Conservation (phyloP, 2,329 filamentous ascomycete species). For the Penicillium hesseltinei region DNA sequence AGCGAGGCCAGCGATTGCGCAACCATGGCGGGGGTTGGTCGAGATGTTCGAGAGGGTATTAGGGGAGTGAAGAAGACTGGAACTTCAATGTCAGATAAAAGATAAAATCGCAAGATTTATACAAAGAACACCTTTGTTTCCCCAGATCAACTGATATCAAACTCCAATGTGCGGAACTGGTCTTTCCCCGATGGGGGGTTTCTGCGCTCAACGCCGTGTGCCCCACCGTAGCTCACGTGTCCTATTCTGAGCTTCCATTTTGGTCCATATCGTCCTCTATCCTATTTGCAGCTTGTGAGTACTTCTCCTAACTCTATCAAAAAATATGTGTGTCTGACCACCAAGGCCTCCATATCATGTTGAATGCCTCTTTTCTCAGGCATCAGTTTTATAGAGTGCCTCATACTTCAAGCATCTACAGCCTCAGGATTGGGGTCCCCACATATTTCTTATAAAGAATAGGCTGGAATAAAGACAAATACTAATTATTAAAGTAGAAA, state of each 20-base stretch:
- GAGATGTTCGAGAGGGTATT: not conserved
- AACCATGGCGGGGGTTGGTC: conserved; percentile 35
- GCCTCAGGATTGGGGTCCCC: too few species aligned
- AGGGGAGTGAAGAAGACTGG: not conserved
- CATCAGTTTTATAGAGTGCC: too few species aligned
- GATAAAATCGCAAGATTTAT: not conserved
- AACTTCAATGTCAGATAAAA: not conserved
- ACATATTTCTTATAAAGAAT: too few species aligned
- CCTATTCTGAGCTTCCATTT: not conserved
- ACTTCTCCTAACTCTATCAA: too few species aligned
- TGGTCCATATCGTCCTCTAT: too few species aligned
- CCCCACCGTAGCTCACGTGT: conserved; percentile 24
- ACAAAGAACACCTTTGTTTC: conserved; percentile 10
- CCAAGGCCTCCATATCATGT: too few species aligned
- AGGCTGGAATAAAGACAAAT: too few species aligned
- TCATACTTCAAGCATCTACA: too few species aligned
- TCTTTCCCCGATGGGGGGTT: conserved; percentile 21
- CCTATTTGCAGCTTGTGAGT: too few species aligned
- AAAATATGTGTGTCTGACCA: too few species aligned
- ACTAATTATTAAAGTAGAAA: too few species aligned
- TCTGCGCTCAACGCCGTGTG: conserved; percentile 13
- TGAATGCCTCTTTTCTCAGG: too few species aligned
- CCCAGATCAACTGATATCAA: conserved; percentile 15
- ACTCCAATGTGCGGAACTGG: conserved; percentile 24
- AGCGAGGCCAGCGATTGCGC: conserved; percentile 54